A percentile compares a stretch with the other conserved stretches of the same genome.
Conservation (phyloP, 345 rosid genomes). For the Orychophragmus violaceus region DNA sequence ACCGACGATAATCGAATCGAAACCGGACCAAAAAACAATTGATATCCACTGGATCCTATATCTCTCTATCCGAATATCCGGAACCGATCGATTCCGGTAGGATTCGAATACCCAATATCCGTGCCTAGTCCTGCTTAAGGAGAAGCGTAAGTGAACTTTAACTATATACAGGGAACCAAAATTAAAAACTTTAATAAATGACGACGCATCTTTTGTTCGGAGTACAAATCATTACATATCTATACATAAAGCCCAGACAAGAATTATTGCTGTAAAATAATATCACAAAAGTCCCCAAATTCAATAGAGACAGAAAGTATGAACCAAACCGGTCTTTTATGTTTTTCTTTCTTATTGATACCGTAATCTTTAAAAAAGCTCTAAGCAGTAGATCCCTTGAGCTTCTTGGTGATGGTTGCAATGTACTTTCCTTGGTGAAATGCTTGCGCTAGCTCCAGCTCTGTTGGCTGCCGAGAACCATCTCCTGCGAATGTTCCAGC, state of each 20-base stretch:
- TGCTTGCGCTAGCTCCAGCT: slow-evolving; percentile 78
- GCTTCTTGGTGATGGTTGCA: slow-evolving; percentile 79
- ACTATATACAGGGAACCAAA: background rate
- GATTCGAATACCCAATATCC: no score
- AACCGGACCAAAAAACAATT: no score
- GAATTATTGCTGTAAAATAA: slow-evolving; percentile 20
- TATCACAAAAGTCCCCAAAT: no score
- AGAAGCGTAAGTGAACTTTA: background rate
- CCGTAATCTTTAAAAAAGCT: background rate
- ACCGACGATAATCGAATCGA: no score
- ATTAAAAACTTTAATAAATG: background rate
- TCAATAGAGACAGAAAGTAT: no score
- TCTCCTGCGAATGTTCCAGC: slow-evolving; percentile 94
- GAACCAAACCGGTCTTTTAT: slow-evolving; percentile 3
- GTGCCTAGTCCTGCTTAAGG: no score
- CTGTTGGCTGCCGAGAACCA: slow-evolving; percentile 79
- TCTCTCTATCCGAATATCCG: no score
- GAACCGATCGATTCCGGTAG: no score
- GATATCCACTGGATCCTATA: no score
- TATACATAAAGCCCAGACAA: slow-evolving; percentile 19
- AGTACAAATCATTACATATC: slow-evolving; percentile 21
- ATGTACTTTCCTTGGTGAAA: slow-evolving; percentile 97
- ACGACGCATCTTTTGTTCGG: background rate
- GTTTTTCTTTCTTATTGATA: slow-evolving; percentile 1
- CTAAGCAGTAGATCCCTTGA: slow-evolving; percentile 55